Percentiles rank a stretch among this genome's conserved stretches.
These are phyloP conservation scores for Leccinum longicurvipes DNA, from an alignment of 768 basidiomycete species.

Conservation along the genomic window DNA sequence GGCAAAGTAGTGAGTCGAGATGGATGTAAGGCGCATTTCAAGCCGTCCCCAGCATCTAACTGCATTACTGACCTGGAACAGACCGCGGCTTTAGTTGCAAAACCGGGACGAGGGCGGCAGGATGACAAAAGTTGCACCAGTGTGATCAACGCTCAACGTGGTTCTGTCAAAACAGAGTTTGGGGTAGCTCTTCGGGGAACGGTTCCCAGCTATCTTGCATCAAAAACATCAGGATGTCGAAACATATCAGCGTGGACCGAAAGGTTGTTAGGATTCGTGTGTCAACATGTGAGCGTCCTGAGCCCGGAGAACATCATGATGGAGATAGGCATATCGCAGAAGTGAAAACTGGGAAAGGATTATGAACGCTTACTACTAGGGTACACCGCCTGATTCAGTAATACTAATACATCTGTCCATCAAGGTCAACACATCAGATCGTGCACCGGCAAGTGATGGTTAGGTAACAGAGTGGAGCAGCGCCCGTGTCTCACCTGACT, in stretches of 20 bases:
- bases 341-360: background rate
- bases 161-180: background rate
- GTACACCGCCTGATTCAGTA: background rate
- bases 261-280: background rate
- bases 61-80: background rate
- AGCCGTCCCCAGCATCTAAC: background rate
- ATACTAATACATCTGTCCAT: background rate
- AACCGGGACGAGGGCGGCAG: background rate
- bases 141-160: background rate
- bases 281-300: background rate
- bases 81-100: background rate
- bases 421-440: conserved; percentile 8
- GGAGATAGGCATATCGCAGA: background rate
- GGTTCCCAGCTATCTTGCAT: background rate
- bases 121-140: background rate
- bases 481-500: conserved; percentile 4
- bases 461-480: conserved; percentile 15
- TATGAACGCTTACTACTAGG: background rate
- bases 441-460: conserved; percentile 19
- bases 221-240: background rate
- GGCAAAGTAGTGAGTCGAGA: background rate
- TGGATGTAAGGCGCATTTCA: background rate
- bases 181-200: background rate
- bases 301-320: background rate
- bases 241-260: background rate